Base-by-base conservation (phyloP, 2,329 filamentous ascomycete species). In the Colletotrichum graminicola region DNA sequence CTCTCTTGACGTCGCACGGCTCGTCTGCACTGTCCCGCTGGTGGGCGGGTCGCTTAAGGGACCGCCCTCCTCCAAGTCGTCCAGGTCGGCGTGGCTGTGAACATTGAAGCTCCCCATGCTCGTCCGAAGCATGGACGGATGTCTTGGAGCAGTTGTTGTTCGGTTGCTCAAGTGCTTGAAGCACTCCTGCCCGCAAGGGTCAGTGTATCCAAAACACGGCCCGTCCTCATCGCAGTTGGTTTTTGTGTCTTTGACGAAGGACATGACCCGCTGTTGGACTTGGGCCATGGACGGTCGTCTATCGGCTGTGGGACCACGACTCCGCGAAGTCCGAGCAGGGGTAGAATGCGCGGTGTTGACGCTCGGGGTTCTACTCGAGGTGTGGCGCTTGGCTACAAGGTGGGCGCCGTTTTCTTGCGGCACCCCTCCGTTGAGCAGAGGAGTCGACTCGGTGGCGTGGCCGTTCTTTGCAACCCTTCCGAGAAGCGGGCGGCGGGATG, bases 241-340 rank as follows among this genome's bases (percentile, higher is more conserved):
- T 77, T 91, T 91, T 29, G 86, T 90, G 75, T 92, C 90, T 77
- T 87, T 89, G 72, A 92, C 87, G 78, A 92, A 91, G 55, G 89
- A 91, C 79, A 91, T 80, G 49, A 92, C 86, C 29, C 88, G 83
- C 68, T 86, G 85, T 54, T 85, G 86, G 47, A 91, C 82, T 69
- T 87, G 80, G 10, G 84, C 75, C 79, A 91, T 86, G 5, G 89
- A 90, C 2, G 86, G 85, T 32, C 88, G 82, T 39, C 87, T 82
- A 39, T 79, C 79, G n/a, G 78, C 73, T 0, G 79, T 79, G 5
- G 77, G 74, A 5, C 78, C 73, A 36, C 80, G 76, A 73, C 73
- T 74, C 51, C 61, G 75, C 55, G 62, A 73, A 51, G 49, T 75
- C 57, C 62, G 55, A 18, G 67, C 32, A 34, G 73, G 63, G 18